A percentile compares a stretch with the other conserved stretches of the same genome.
Conservation (phyloP, 2,329 filamentous ascomycete genomes). For the Aspergillus vadensis region DNA sequence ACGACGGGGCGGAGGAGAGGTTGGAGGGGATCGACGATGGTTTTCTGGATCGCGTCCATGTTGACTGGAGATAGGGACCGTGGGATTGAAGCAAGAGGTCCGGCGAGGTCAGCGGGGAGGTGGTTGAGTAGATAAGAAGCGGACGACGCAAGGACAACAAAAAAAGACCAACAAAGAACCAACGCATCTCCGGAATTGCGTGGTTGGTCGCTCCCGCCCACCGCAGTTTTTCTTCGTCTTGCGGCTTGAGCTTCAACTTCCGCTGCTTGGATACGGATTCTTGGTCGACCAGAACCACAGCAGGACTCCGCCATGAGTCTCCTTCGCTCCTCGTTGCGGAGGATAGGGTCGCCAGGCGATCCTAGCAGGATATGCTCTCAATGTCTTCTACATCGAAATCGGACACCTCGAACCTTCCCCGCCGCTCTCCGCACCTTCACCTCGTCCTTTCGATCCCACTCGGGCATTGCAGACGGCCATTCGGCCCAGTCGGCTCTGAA, state of each 20-base stretch:
- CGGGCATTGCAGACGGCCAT: conserved; percentile 30
- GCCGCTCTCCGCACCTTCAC: conserved; percentile 35
- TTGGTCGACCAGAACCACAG: conserved; percentile 1
- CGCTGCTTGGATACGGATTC: neutral
- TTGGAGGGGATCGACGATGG: conserved; percentile 47
- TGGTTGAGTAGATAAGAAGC: neutral
- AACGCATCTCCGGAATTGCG: conserved; percentile 20
- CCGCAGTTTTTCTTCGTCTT: conserved; percentile 30
- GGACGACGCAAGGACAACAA: neutral
- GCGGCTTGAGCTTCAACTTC: conserved; percentile 5
- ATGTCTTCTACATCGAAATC: conserved; percentile 33
- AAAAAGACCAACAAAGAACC: conserved; percentile 3
- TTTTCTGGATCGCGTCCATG: conserved; percentile 47
- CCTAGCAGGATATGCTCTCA: conserved; percentile 34
- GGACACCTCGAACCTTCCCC: conserved; percentile 18
- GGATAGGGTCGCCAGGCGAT: conserved; percentile 36
- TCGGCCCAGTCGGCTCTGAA: conserved; percentile 31
- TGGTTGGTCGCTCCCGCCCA: conserved; percentile 31
- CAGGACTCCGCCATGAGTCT: conserved; percentile 36
- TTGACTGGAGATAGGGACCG: conserved; percentile 4
- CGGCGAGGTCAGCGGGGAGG: neutral
- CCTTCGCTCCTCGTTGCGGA: conserved; percentile 39
- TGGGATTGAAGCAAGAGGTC: neutral
- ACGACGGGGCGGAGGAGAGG: conserved; percentile 66
- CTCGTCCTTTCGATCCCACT: conserved; percentile 34